A percentile compares a stretch with the other conserved stretches of the same genome.
Conservation (phyloP, 2,329 filamentous ascomycete genomes). For the Ophiosphaerella narmari region DNA sequence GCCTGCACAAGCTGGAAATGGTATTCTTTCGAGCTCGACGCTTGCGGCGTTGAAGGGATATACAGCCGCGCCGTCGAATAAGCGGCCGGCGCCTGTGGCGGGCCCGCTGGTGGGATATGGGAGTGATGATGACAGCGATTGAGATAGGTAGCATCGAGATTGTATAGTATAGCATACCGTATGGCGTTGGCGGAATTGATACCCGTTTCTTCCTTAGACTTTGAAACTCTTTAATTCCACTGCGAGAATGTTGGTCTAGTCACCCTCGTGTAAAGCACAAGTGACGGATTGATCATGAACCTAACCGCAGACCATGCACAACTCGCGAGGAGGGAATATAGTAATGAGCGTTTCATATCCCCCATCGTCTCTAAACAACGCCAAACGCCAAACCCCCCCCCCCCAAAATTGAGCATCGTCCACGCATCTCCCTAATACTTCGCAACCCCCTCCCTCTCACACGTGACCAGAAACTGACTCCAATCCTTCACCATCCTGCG, state of each 20-base stretch:
- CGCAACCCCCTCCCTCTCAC: constrained; percentile 28
- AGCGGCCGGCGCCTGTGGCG: constrained; percentile 58
- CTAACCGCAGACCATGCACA: too few relatives aligned
- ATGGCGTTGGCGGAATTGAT: constrained; percentile 3
- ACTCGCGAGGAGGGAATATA: too few relatives aligned
- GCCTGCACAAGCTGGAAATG: constrained; percentile 47
- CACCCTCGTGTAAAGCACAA: neutral
- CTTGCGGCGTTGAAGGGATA: constrained; percentile 74
- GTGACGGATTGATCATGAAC: too few relatives aligned
- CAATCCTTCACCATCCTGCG: constrained; percentile 17
- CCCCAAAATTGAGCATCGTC: too few relatives aligned
- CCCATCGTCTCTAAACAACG: too few relatives aligned
- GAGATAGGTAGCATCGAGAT: neutral
- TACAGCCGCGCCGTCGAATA: constrained; percentile 50
- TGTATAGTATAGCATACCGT: constrained; percentile 3
- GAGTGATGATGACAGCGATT: constrained; percentile 81
- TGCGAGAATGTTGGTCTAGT: neutral
- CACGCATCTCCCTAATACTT: constrained; percentile 5
- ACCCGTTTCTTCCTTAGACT: neutral
- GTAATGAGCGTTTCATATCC: too few relatives aligned
- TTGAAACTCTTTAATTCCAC: neutral
- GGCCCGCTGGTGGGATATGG: constrained; percentile 87
- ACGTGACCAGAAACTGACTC: constrained; percentile 13
- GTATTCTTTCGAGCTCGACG: constrained; percentile 82
- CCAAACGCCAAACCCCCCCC: neutral